These are phyloP conservation scores for Bassia scoparia DNA, from an alignment of 148 eudicot species.

Conservation along the genomic window DNA sequence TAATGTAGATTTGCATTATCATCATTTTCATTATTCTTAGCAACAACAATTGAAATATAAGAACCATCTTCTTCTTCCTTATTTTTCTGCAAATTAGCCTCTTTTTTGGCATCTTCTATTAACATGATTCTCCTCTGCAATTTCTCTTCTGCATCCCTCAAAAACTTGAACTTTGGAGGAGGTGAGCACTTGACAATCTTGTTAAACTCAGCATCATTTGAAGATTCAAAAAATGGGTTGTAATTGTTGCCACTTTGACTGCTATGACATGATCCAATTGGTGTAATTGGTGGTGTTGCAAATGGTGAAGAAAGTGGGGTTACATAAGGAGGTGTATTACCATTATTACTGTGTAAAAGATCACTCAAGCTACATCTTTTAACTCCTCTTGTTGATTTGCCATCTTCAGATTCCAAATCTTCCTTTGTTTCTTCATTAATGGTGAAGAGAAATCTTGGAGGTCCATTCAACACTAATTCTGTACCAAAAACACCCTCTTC, in stretches of 20 bases:
- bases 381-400: slow-evolving; percentile 25
- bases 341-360: slow-evolving; percentile 21
- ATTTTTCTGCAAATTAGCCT: background rate
- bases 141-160: slow-evolving; percentile 78
- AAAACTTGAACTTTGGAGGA: slow-evolving; percentile 66
- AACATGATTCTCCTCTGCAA: slow-evolving; percentile 34
- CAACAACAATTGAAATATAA: slow-evolving; percentile 47
- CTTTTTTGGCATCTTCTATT: slow-evolving; percentile 14
- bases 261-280: slow-evolving; percentile 24
- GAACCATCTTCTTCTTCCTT: slow-evolving; percentile 38
- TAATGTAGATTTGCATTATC: slow-evolving; percentile 23
- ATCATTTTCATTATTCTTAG: slow-evolving; percentile 24
- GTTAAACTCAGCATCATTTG: slow-evolving; percentile 61
- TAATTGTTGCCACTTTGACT: slow-evolving; percentile 19
- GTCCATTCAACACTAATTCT: slow-evolving; percentile 37
- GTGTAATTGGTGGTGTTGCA: slow-evolving; percentile 60
- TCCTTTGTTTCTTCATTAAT: slow-evolving; percentile 74
- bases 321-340: slow-evolving; percentile 33
- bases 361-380: slow-evolving; percentile 56
- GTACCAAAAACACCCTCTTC: slow-evolving; percentile 28
- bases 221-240: slow-evolving; percentile 42
- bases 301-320: slow-evolving; percentile 68
- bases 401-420: slow-evolving; percentile 70
- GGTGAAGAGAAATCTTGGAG: slow-evolving; percentile 69
- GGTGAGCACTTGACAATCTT: slow-evolving; percentile 51